Percentiles rank a stretch among this genome's conserved stretches.
Conservation (phyloP, 2,329 filamentous ascomycete species). For the Alternaria sp. region DNA sequence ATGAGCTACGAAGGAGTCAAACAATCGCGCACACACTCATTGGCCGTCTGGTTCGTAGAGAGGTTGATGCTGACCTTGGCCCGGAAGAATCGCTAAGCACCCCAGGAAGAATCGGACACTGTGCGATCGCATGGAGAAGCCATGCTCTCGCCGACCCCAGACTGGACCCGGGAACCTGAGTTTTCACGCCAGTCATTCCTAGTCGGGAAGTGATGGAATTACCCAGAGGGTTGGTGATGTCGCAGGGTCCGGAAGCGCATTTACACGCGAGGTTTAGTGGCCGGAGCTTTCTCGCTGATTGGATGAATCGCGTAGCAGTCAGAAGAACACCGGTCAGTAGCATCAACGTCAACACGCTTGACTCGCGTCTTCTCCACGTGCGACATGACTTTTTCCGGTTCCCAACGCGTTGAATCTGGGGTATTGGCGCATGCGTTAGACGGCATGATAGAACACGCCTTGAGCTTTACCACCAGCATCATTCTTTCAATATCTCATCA, state of each 20-base stretch:
- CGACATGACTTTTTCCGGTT: slow-evolving; percentile 23
- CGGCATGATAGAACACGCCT: neutral
- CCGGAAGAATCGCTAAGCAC: slow-evolving; percentile 17
- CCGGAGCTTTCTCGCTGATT: slow-evolving; percentile 13
- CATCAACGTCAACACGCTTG: slow-evolving; percentile 7
- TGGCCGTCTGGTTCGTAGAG: slow-evolving; percentile 3
- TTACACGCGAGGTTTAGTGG: slow-evolving; percentile 22
- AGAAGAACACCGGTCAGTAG: slow-evolving; percentile 12
- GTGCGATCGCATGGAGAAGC: slow-evolving; percentile 9
- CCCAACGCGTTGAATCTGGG: slow-evolving; percentile 5
- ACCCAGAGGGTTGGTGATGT: slow-evolving; percentile 2
- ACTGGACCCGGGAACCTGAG: neutral
- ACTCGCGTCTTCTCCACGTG: slow-evolving; percentile 9
- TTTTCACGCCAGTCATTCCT: slow-evolving; percentile 7
- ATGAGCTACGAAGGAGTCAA: slow-evolving; percentile 4
- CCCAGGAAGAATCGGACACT: neutral
- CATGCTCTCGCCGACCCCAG: slow-evolving; percentile 3
- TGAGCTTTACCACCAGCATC: neutral
- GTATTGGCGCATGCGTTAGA: neutral
- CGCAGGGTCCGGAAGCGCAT: slow-evolving; percentile 19
- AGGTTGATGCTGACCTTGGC: slow-evolving; percentile 11
- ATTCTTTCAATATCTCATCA: neutral
- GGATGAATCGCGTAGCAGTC: neutral
- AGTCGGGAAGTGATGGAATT: slow-evolving; percentile 16
- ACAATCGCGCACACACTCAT: neutral